These are phyloP conservation scores for Pseudogymnoascus sp. DNA, from an alignment of 2,329 filamentous ascomycete genomes.

Conservation along the genomic window DNA sequence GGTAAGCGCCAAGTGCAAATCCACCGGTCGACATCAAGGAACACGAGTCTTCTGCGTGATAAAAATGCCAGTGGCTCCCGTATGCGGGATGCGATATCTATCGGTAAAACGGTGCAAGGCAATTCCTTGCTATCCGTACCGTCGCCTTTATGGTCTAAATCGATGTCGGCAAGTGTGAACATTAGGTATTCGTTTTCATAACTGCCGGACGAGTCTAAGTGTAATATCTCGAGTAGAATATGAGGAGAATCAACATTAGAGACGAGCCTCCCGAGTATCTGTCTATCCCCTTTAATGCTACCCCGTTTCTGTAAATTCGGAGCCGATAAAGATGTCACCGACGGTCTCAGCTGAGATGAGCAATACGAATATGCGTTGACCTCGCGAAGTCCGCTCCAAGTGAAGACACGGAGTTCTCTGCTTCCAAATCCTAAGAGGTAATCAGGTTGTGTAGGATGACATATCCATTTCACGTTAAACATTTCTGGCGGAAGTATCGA, in stretches of 20 bases:
- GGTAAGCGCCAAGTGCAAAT: conserved; percentile 5
- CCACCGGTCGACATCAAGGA: background rate
- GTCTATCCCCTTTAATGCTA: background rate
- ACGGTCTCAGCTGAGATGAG: background rate
- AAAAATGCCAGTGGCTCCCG: background rate
- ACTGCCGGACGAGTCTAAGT: background rate
- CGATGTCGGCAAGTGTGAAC: background rate
- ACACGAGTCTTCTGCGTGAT: background rate
- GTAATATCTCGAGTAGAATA: background rate
- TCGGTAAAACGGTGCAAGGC: background rate
- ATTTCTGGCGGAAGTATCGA: background rate
- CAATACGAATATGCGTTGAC: background rate
- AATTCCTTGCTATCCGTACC: background rate
- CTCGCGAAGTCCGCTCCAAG: background rate
- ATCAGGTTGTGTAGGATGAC: background rate
- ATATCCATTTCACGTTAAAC: background rate
- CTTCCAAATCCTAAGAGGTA: background rate
- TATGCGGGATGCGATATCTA: background rate
- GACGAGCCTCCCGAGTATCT: background rate
- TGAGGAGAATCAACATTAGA: conserved; percentile 3
- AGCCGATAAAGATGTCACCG: background rate
- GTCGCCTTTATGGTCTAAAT: background rate
- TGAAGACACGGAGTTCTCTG: background rate
- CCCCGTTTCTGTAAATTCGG: background rate
- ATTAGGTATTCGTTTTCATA: background rate